A percentile compares a stretch with the other conserved stretches of the same genome.
These are phyloP conservation scores for Triadica sebifera DNA, from an alignment of 345 rosid genomes.

Conservation along the genomic window DNA sequence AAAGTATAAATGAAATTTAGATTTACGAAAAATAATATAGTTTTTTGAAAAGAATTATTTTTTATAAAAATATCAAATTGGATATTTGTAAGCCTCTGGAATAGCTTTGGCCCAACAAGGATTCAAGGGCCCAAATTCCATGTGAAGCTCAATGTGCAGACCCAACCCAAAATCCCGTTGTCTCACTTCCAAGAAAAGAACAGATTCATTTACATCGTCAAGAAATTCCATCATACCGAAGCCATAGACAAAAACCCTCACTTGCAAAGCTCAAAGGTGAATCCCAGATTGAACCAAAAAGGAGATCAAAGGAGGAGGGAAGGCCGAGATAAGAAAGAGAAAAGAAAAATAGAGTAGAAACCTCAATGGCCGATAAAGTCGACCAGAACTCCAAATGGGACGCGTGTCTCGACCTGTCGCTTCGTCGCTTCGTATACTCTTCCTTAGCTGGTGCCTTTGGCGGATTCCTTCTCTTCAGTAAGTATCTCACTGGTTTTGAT, in stretches of 20 bases:
- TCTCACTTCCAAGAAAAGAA: not conserved
- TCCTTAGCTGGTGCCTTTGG: conserved; percentile 76
- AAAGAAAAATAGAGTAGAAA: not conserved
- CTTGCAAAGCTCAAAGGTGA: not conserved
- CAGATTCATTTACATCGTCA: not conserved
- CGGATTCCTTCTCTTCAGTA: conserved; percentile 88
- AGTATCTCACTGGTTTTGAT: conserved; percentile 17
- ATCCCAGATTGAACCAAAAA: not conserved
- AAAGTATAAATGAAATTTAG: too few relatives aligned
- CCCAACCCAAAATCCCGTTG: too few relatives aligned
- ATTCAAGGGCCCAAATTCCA: too few relatives aligned
- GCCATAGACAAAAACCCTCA: not conserved
- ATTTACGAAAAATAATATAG: too few relatives aligned
- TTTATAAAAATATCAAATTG: too few relatives aligned
- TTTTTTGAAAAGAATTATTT: too few relatives aligned
- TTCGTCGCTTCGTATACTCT: conserved; percentile 79
- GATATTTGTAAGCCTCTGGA: too few relatives aligned
- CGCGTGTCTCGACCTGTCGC: conserved; percentile 78
- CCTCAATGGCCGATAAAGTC: conserved; percentile 17
- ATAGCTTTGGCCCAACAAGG: too few relatives aligned
- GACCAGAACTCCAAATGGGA: conserved; percentile 74
- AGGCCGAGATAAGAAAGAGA: not conserved
- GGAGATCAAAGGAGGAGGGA: not conserved
- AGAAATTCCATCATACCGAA: not conserved
- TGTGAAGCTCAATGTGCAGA: too few relatives aligned